These are phyloP conservation scores for Thamnidium elegans DNA, from an alignment of 192 early-diverging fungal genomes.

Conservation along the genomic window DNA sequence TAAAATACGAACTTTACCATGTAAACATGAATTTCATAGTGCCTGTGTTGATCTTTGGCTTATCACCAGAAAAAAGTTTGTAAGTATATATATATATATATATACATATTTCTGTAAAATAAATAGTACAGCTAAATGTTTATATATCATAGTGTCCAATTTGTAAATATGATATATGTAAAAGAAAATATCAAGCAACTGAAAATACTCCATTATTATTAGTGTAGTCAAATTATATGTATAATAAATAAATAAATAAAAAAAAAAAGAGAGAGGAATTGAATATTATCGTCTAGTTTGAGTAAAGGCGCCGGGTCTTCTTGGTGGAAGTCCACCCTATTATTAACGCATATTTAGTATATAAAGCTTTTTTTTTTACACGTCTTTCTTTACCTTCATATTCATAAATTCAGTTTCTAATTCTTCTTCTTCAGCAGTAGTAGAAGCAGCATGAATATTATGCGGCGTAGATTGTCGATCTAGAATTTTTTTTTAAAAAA, in stretches of 20 bases:
- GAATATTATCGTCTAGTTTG: conserved; percentile 16
- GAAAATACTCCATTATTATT: conserved; percentile 23
- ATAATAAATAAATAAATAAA: neutral
- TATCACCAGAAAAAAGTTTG: conserved; percentile 79
- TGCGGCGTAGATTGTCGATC: conserved; percentile 21
- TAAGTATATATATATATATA: conserved; percentile 45
- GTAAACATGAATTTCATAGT: conserved; percentile 86
- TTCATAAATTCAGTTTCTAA: conserved; percentile 28
- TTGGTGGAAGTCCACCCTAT: conserved; percentile 3
- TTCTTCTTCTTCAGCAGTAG: conserved; percentile 34
- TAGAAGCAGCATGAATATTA: conserved; percentile 26
- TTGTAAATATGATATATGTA: conserved; percentile 25
- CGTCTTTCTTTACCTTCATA: conserved; percentile 35
- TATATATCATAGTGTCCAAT: conserved; percentile 27
- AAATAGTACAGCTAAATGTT: too few relatives aligned
- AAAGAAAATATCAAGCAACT: neutral
- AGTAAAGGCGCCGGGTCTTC: conserved; percentile 8
- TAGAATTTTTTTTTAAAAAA: conserved; percentile 9
- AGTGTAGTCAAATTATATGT: neutral
- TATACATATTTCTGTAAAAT: neutral
- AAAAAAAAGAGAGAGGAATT: conserved; percentile 2
- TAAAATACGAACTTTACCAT: conserved; percentile 75
- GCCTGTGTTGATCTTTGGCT: conserved; percentile 92
- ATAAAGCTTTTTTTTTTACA: neutral
- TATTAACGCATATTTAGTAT: neutral